Evolutionary conservation across 768 basidiomycete genomes (phyloP), one percentile per base, ranked within the genome.

Genomic region (Suillus variegatus): DNA sequence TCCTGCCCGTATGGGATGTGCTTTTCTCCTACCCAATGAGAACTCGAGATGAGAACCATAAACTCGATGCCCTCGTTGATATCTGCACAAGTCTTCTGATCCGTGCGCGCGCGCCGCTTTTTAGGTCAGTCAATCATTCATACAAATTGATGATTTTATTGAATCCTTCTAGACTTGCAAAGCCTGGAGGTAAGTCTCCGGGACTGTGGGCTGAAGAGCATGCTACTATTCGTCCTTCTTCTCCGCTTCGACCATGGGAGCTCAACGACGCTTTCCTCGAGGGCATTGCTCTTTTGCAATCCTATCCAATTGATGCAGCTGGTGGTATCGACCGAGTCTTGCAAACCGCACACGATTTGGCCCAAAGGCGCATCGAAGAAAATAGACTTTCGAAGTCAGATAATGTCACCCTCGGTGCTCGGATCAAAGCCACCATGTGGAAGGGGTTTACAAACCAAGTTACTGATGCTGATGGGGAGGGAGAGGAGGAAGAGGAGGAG

Each of bases 311-410:
- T 46, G 80, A 85, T 49, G 79, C 83, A 4, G 84, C 86, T 6
- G 91, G 92, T 1, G 92, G 92, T 8, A 82, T 91, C 38, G 92
- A 91, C 51, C 80, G 84, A 49, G 79, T 94, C 13, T 76, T 94
- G 16, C 91, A 92, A 73, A 87, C 84, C 1, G 86, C 90, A 20
- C 80, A 76, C 43, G 90, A 92, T 66, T 77, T 92, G n/a, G 69
- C 82, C 9, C 78, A 79, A 61, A 85, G 82, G 67, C 82, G 89
- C 5, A 77, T 80, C 52, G 77, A 83, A 51, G 79, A 81, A 64
- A 70, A 65, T 20, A 79, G 74, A 56, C 62, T 70, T 22, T 65
- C 68, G 8, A 78, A 78, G 61, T 72, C 70, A 12, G 76, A 75
- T 10, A 79, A 72, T 20, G 74, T 78, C 2, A 82, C 83, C 36